A percentile compares a stretch with the other conserved stretches of the same genome.
These are phyloP conservation scores for Chamaecrista fasciculata DNA, from an alignment of 306 rosid genomes.

Conservation along the genomic window DNA sequence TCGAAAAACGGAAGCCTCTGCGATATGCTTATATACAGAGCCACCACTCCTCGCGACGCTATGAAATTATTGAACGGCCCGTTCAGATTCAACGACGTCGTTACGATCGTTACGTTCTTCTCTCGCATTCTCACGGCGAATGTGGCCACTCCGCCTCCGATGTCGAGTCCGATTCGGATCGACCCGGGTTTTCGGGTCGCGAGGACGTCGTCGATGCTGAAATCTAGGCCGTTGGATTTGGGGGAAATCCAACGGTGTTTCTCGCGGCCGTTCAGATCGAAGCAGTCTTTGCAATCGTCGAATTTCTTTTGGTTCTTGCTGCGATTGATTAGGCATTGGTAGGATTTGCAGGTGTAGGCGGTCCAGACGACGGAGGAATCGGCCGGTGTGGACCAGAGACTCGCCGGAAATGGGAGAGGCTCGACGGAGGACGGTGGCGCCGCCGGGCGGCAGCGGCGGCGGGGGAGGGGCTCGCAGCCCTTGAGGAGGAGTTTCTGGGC, in stretches of 20 bases:
- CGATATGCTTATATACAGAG: slow-evolving; percentile 41
- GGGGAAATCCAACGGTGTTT: slow-evolving; percentile 31
- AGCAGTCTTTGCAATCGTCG: slow-evolving; percentile 52
- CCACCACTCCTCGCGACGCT: slow-evolving; percentile 46
- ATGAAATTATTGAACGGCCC: slow-evolving; percentile 53
- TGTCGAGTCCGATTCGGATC: slow-evolving; percentile 42
- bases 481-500: slow-evolving; percentile 52
- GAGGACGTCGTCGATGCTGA: slow-evolving; percentile 45
- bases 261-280: slow-evolving; percentile 38
- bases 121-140: slow-evolving; percentile 47
- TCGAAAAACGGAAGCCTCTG: slow-evolving; percentile 48
- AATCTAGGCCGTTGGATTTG: slow-evolving; percentile 34
- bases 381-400: slow-evolving; percentile 46
- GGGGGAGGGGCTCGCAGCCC: slow-evolving; percentile 55
- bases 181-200: slow-evolving; percentile 28
- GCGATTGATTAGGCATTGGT: slow-evolving; percentile 42
- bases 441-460: slow-evolving; percentile 46
- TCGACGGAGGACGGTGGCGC: slow-evolving; percentile 13
- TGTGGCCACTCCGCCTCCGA: slow-evolving; percentile 49
- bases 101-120: slow-evolving; percentile 32
- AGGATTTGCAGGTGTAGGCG: slow-evolving; percentile 48
- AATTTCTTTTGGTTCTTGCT: slow-evolving; percentile 30
- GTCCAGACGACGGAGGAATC: slow-evolving; percentile 48
- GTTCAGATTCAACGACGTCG: slow-evolving; percentile 44
- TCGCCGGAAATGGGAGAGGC: slow-evolving; percentile 34